Percentiles rank a stretch among this genome's conserved stretches.
These are phyloP conservation scores for Zymoseptoria brevis DNA, from an alignment of 2,329 filamentous ascomycete species.

Conservation along the genomic window DNA sequence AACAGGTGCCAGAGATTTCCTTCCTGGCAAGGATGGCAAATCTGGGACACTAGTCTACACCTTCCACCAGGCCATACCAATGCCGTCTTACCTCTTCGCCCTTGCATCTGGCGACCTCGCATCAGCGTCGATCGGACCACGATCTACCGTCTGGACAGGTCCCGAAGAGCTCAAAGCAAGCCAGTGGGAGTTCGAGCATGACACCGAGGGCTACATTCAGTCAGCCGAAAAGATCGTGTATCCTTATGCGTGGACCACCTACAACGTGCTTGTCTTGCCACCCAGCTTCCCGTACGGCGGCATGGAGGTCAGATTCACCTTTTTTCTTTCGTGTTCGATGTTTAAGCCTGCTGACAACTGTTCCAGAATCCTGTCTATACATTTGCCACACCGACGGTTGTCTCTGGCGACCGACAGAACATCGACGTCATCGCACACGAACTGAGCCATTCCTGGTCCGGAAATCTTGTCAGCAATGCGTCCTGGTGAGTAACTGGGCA, in stretches of 20 bases:
- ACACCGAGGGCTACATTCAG: slow-evolving; percentile 87
- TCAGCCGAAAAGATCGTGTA: slow-evolving; percentile 74
- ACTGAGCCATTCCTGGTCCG: slow-evolving; percentile 70
- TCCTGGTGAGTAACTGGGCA: slow-evolving; percentile 47
- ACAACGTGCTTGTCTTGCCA: slow-evolving; percentile 86
- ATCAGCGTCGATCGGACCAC: slow-evolving; percentile 75
- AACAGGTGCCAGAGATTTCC: slow-evolving; percentile 44
- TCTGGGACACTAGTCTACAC: slow-evolving; percentile 58
- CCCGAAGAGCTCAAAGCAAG: slow-evolving; percentile 77
- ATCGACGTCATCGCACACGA: slow-evolving; percentile 95
- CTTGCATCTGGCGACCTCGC: slow-evolving; percentile 76
- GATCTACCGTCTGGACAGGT: slow-evolving; percentile 76
- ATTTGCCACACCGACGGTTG: slow-evolving; percentile 88
- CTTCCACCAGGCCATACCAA: slow-evolving; percentile 85
- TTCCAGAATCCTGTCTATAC: slow-evolving; percentile 77
- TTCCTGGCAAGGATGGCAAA: slow-evolving; percentile 46
- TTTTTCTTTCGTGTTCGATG: slow-evolving; percentile 44
- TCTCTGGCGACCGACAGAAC: slow-evolving; percentile 75
- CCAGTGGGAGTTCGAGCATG: slow-evolving; percentile 83
- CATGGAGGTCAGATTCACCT: slow-evolving; percentile 3
- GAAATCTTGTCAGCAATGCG: slow-evolving; percentile 71
- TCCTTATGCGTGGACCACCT: slow-evolving; percentile 87
- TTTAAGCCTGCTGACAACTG: slow-evolving; percentile 77
- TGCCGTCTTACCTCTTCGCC: slow-evolving; percentile 92
- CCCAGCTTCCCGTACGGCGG: slow-evolving; percentile 78